Percentiles rank a stretch among this genome's conserved stretches.
These are phyloP conservation scores for Chrysanthemum lavandulifolium DNA, from an alignment of 129 eudicot genomes.

Conservation along the genomic window DNA sequence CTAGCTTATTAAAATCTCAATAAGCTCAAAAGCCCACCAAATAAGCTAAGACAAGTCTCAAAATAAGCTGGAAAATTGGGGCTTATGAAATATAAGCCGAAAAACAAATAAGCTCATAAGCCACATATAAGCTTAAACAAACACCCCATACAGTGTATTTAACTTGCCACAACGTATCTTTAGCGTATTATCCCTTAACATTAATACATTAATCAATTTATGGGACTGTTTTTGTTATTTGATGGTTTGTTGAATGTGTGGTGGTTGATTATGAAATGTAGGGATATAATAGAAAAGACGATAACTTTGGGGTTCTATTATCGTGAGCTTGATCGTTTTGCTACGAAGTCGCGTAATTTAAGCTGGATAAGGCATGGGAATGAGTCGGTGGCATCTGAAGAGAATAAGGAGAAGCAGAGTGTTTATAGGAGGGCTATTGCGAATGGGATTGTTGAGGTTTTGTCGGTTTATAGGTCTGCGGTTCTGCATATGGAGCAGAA, in stretches of 20 bases:
- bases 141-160: too few relatives aligned
- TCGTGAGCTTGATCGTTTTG: constrained; percentile 88
- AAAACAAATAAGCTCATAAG: too few relatives aligned
- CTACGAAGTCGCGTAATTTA: constrained; percentile 74
- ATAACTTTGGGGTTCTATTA: constrained; percentile 87
- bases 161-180: too few relatives aligned
- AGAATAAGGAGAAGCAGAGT: constrained; percentile 58
- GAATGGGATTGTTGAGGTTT: constrained; percentile 86
- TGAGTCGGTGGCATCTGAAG: constrained; percentile 40
- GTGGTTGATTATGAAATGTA: constrained; percentile 37
- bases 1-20: too few relatives aligned
- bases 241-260: not conserved
- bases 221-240: too few relatives aligned
- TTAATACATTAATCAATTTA: too few relatives aligned
- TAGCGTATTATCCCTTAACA: too few relatives aligned
- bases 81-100: too few relatives aligned
- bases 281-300: constrained; percentile 86
- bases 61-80: too few relatives aligned
- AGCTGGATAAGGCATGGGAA: constrained; percentile 82
- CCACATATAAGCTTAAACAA: too few relatives aligned
- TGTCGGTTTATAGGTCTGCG: constrained; percentile 86
- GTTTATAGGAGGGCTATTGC: constrained; percentile 91
- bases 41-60: too few relatives aligned
- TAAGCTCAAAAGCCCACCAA: too few relatives aligned
- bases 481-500: constrained; percentile 95